Conservation (phyloP, 2,329 filamentous ascomycete species). For the Teratosphaeria pseudoeucalypti region DNA sequence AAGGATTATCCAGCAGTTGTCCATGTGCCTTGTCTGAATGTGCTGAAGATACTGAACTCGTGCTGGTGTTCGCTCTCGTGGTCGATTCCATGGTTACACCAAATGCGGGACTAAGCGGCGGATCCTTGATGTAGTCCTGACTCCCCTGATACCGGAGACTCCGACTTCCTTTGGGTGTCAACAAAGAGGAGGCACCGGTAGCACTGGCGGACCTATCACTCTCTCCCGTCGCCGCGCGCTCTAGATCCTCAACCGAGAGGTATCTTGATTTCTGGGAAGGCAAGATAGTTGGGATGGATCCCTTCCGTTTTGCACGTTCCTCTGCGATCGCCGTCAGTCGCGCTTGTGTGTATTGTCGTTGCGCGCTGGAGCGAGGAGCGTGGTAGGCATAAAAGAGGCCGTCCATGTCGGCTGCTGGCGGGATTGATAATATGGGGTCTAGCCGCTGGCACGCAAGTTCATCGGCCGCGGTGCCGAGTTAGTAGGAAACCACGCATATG, state of each 20-base stretch:
- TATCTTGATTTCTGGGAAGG: not conserved
- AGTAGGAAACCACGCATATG: not conserved
- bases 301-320: slow-evolving; percentile 2
- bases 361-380: slow-evolving; percentile 10
- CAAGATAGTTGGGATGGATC: not conserved
- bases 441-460: not conserved
- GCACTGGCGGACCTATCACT: slow-evolving; percentile 1
- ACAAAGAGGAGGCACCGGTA: not conserved
- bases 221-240: slow-evolving; percentile 1
- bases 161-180: not conserved
- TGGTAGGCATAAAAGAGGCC: slow-evolving; percentile 12
- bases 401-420: not conserved
- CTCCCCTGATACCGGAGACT: not conserved
- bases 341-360: slow-evolving; percentile 8
- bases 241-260: slow-evolving; percentile 1
- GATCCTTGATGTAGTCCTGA: slow-evolving; percentile 1
- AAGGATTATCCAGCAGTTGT: slow-evolving; percentile 8
- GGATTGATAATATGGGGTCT: not conserved
- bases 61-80: not conserved
- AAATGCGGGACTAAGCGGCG: not conserved
- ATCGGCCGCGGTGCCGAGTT: not conserved
- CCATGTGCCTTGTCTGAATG: slow-evolving; percentile 6
- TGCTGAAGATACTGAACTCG: slow-evolving; percentile 8
- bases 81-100: slow-evolving; percentile 3
- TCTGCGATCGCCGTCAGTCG: slow-evolving; percentile 9